phyloP scores from a whole-genome alignment of 1,284 basidiomycete species.

The Fomitopsis schrenkii region DNA sequence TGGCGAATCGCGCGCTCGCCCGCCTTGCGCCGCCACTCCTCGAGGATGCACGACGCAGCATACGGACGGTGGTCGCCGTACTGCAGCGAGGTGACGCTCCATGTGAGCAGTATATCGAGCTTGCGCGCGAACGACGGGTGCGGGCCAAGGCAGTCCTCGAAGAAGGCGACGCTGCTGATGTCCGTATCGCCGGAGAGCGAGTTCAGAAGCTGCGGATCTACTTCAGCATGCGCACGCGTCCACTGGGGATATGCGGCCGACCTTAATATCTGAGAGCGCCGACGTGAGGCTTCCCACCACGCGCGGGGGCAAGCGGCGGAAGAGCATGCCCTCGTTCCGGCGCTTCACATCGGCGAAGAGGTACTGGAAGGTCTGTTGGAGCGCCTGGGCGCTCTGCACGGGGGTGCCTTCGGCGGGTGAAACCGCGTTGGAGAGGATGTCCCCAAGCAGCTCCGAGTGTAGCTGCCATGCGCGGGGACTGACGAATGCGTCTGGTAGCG shows the following conservation, averaged over 20 bases:
- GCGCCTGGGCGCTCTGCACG: slow-evolving; percentile 36
- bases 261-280: slow-evolving; percentile 59
- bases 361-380: slow-evolving; percentile 43
- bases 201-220: slow-evolving; percentile 61
- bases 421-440: slow-evolving; percentile 37
- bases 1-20: slow-evolving; percentile 58
- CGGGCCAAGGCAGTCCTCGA: slow-evolving; percentile 43
- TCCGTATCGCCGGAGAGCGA: slow-evolving; percentile 72
- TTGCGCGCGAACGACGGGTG: slow-evolving; percentile 57
- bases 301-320: slow-evolving; percentile 60
- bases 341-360: slow-evolving; percentile 55
- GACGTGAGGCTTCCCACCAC: slow-evolving; percentile 39
- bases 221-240: not conserved
- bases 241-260: slow-evolving; percentile 4
- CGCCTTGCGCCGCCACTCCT: slow-evolving; percentile 63
- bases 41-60: slow-evolving; percentile 74
- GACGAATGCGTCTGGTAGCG: slow-evolving; percentile 68
- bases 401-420: slow-evolving; percentile 30
- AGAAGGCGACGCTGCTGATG: slow-evolving; percentile 60
- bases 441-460: slow-evolving; percentile 43
- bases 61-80: slow-evolving; percentile 85
- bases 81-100: slow-evolving; percentile 82
- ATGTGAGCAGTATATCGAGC: slow-evolving; percentile 78
- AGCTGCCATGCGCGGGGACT: slow-evolving; percentile 65
- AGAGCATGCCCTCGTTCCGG: slow-evolving; percentile 77